Conservation (phyloP, 768 basidiomycete species). For the Nidularia pulvinata region DNA sequence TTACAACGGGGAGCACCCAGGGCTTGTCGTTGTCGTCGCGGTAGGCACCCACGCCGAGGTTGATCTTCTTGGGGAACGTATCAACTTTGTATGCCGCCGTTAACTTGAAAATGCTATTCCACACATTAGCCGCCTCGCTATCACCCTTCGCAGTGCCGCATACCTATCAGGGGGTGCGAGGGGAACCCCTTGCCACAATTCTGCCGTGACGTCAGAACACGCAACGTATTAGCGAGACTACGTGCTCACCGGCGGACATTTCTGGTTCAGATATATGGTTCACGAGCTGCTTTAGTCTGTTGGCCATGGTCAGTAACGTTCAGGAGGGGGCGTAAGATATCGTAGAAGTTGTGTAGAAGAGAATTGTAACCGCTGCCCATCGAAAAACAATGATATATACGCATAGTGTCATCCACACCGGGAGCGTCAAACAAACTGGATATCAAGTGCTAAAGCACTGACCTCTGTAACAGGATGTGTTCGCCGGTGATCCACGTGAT, state of each 20-base stretch:
- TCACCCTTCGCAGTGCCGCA: neutral
- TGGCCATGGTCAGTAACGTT: slow-evolving; percentile 36
- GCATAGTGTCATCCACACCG: neutral
- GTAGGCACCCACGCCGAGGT: slow-evolving; percentile 93
- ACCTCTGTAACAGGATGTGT: neutral
- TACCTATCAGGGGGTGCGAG: slow-evolving; percentile 88
- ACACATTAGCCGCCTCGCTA: too few species aligned
- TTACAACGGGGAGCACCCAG: slow-evolving; percentile 91
- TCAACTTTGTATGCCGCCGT: slow-evolving; percentile 90
- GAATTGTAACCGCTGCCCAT: neutral
- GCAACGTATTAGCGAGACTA: neutral
- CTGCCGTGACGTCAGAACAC: slow-evolving; percentile 27
- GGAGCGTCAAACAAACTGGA: neutral
- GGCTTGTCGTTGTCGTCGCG: slow-evolving; percentile 86
- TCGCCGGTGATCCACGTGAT: slow-evolving; percentile 6
- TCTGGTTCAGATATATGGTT: slow-evolving; percentile 45
- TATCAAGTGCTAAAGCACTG: neutral
- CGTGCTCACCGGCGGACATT: slow-evolving; percentile 56
- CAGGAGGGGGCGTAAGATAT: slow-evolving; percentile 1
- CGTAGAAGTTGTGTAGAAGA: too few species aligned
- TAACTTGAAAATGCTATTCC: slow-evolving; percentile 81
- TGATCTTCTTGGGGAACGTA: slow-evolving; percentile 74
- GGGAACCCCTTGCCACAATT: slow-evolving; percentile 74
- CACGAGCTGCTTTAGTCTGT: slow-evolving; percentile 60
- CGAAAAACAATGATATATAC: neutral